Evolutionary conservation across 192 early-diverging fungal genomes (phyloP), one percentile per base, ranked within the genome.

Genomic region (Coemansia biformis): DNA sequence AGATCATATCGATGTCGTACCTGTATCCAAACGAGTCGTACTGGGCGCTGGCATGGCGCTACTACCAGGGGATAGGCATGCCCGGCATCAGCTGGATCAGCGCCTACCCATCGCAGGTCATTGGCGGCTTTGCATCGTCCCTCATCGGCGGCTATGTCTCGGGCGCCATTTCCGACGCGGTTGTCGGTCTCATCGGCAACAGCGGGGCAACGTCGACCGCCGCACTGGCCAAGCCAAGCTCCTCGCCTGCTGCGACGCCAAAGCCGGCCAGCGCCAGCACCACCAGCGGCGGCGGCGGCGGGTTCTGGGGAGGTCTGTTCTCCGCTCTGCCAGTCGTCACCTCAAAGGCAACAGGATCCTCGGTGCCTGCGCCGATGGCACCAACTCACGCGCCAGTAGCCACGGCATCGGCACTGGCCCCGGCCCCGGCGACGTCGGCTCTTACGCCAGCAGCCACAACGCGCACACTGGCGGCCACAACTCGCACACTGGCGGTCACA

Each of bases 31-130:
- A 43, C 24, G 56, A 56, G 24, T 51, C 67, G 9, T 59, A 58
- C 22, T 50, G 52, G 46, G 39, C 59, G 34, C 33, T 71, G 12
- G 47, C 19, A 0, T 14, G 59, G 14, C 36, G 51, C 26, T 64
- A 72, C 44, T 72, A 64, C 37, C 51, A 52, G 44, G 37, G 41
- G 11, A 54, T 64, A 16, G 68, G 68, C 8, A 59, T 72, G 56
- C 57, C 56, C 7, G 68, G 61, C 1, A 38, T 72, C 2, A 32
- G 45, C 4, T 21, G 6, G 10, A 5, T 72, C 11, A 55, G 45
- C 18, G 39, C 38, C 17, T 48, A 45, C 5, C 60, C 61, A 6
- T 63, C 61, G 5, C 68, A 64, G 35, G 56, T 56, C 13, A 16
- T 52, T 33, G 68, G 68, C 5, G 32, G 24, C 8, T n/a, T 64